Conservation (phyloP, 2,329 filamentous ascomycete genomes). For the Alternaria atra region DNA sequence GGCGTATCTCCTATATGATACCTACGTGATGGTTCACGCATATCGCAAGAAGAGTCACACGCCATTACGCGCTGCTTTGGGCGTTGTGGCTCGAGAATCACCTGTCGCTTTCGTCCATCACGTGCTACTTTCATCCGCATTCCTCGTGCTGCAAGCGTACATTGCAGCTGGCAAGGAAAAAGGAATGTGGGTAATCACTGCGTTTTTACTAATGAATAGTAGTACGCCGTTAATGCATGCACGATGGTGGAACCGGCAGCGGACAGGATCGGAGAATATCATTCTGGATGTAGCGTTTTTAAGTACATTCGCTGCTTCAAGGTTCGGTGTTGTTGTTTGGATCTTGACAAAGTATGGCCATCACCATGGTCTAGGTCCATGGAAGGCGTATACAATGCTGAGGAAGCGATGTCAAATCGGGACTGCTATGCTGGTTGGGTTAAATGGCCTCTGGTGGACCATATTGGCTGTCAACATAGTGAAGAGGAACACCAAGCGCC, state of each 20-base stretch:
- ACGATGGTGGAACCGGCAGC: neutral
- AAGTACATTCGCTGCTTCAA: neutral
- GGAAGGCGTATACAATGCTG: neutral
- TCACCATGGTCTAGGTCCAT: neutral
- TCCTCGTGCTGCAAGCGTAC: slow-evolving; percentile 1
- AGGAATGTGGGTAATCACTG: slow-evolving; percentile 1
- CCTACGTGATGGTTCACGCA: neutral
- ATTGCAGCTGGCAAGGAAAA: neutral
- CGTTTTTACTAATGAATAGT: slow-evolving; percentile 1
- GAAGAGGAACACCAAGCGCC: neutral
- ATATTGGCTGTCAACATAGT: neutral
- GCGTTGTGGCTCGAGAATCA: neutral
- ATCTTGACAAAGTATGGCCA: slow-evolving; percentile 1
- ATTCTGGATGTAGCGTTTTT: neutral
- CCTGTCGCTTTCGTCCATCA: neutral
- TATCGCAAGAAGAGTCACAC: neutral
- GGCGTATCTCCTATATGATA: slow-evolving; percentile 1
- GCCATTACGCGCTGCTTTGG: neutral
- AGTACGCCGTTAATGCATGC: slow-evolving; percentile 3
- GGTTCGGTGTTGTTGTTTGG: neutral
- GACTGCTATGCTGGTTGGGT: slow-evolving; percentile 1
- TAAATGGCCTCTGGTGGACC: neutral
- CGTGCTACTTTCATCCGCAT: slow-evolving; percentile 4
- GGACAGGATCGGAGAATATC: neutral
- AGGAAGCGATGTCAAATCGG: slow-evolving; percentile 2